phyloP scores from a whole-genome alignment of 805 yeast genomes.

The Wickerhamiella nectarea region DNA sequence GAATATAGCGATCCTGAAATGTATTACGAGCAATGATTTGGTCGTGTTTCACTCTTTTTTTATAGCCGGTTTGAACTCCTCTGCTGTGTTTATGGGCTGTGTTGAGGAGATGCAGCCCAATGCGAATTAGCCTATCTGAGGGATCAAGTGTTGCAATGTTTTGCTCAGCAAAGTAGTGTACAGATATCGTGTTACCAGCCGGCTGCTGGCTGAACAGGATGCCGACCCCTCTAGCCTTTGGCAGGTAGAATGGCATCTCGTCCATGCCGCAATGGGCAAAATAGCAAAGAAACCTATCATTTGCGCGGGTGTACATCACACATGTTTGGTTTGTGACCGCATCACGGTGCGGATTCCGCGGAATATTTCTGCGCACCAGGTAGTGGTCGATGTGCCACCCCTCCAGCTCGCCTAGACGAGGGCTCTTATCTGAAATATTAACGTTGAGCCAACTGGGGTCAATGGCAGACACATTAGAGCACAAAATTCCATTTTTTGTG shows the following conservation, averaged over 20 bases:
- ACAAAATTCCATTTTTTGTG: constrained; percentile 5
- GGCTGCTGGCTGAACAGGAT: constrained; percentile 36
- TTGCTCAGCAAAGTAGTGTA: constrained; percentile 52
- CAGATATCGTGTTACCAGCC: constrained; percentile 29
- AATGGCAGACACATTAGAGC: background rate
- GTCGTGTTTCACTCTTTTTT: constrained; percentile 81
- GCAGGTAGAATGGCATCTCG: constrained; percentile 79
- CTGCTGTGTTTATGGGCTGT: constrained; percentile 73
- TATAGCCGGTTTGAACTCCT: constrained; percentile 75
- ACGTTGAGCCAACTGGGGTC: constrained; percentile 10
- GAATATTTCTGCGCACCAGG: constrained; percentile 76
- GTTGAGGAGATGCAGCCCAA: constrained; percentile 63
- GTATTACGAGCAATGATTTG: constrained; percentile 65
- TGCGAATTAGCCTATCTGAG: constrained; percentile 55
- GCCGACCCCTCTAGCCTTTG: constrained; percentile 69
- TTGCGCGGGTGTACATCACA: constrained; percentile 29
- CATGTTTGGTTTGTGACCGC: constrained; percentile 77
- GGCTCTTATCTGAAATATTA: constrained; percentile 10
- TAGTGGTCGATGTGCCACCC: constrained; percentile 9
- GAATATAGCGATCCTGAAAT: constrained; percentile 71
- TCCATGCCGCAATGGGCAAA: constrained; percentile 57
- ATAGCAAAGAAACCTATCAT: constrained; percentile 46
- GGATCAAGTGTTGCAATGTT: constrained; percentile 10
- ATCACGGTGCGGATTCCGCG: constrained; percentile 82
- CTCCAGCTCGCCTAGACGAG: constrained; percentile 9